Evolutionary conservation across 352 stramenopile genomes (phyloP), one percentile per base, ranked within the genome.

Genomic region (Phytophthora pini): DNA sequence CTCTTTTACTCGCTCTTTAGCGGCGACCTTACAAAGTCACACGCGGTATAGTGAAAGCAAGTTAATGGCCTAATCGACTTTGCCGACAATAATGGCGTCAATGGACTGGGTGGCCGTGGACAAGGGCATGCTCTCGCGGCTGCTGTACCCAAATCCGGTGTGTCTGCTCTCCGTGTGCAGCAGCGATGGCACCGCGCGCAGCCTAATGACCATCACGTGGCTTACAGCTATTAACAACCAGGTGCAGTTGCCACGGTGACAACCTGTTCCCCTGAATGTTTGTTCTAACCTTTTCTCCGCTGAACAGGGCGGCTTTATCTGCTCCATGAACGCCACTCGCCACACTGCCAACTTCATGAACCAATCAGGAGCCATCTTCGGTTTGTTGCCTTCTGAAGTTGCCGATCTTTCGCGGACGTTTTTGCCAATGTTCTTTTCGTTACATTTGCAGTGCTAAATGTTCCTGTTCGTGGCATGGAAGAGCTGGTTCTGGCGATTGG

Each of bases 151-250:
- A 47, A 95, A 95, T 57, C 88, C 88, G 7, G 85, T 95, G 45
- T 94, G 85, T 51, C 52, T 95, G 24, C 68, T 95, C 20, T 87
- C 79, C 22, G 71, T 84, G 29, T 29, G 65, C 26, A 67, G 70
- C 29, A 54, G 34, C 2, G 62, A 77, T 46, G 67, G 60, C 12
- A 39, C 15, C 13, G 8, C 40, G 22, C 72, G 65, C 45, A 89
- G 65, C 26, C 76, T 93, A 65, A 96, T 96, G 88, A 89, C 86
- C 24, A 89, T 96, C 60, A 93, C 86, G 22, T 96, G 88, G 88
- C 77, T 94, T 46, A 94, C 88, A n/a, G 72, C 84, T 17, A 88
- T 94, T 56, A 94, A 94, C 77, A 96, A 96, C 72, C 76, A 93
- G 68, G 85, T 92, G 7, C 46, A 55, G 45, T 13, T 56, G 17